A percentile compares a stretch with the other conserved stretches of the same genome.
These are phyloP conservation scores for Aeschynomene evenia DNA, from an alignment of 306 rosid genomes.

Conservation along the genomic window DNA sequence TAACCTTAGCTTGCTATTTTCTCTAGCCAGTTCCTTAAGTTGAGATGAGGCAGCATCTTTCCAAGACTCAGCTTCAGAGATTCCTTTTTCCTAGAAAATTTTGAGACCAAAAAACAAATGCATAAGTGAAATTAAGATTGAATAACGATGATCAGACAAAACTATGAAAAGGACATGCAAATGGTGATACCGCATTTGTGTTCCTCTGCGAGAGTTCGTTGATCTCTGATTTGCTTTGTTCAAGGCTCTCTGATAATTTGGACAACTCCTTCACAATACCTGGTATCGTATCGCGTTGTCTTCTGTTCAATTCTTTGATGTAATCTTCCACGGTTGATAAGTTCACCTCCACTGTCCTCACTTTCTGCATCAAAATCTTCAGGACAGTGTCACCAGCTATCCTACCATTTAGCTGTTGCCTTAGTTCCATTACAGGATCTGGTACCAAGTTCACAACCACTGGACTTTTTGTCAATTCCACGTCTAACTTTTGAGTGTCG, in stretches of 20 bases:
- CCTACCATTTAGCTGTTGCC: conserved; percentile 79
- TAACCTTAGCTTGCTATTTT: conserved; percentile 68
- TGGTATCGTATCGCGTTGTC: conserved; percentile 49
- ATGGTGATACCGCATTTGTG: conserved; percentile 43
- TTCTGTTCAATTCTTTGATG: conserved; percentile 64
- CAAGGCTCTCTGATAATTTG: conserved; percentile 55
- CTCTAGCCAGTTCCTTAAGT: conserved; percentile 54
- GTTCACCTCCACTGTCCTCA: conserved; percentile 67
- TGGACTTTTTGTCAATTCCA: conserved; percentile 40
- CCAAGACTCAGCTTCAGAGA: conserved; percentile 64
- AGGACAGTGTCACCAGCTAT: conserved; percentile 79
- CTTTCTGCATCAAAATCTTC: conserved; percentile 93
- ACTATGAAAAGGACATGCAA: background rate
- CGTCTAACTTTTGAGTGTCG: conserved; percentile 36
- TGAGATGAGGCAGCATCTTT: conserved; percentile 59
- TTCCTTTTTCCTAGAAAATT: conserved; percentile 54
- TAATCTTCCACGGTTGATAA: conserved; percentile 68
- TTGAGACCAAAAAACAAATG: conserved; percentile 5
- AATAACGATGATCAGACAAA: background rate
- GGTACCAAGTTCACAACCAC: conserved; percentile 41
- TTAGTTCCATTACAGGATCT: conserved; percentile 61
- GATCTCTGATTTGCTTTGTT: conserved; percentile 53
- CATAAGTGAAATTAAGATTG: background rate
- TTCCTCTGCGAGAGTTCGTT: conserved; percentile 56
- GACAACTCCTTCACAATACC: conserved; percentile 62